Evolutionary conservation across 1,284 basidiomycete genomes (phyloP), one percentile per base, ranked within the genome.

Genomic region (Veloboletus limbatus): DNA sequence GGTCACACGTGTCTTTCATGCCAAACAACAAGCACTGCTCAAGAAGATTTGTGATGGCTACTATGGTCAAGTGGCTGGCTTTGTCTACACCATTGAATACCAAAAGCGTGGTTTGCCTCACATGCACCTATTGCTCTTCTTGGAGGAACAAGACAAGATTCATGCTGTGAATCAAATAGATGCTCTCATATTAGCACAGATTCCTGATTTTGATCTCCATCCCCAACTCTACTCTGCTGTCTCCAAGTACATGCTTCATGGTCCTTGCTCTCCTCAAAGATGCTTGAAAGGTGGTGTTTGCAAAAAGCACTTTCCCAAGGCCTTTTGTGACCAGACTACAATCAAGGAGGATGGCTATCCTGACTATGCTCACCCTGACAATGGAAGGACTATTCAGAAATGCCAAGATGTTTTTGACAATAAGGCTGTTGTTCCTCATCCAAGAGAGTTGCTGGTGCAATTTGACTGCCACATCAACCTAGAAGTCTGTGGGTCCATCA

Each of bases 391-490:
- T 5, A 4, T 49, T 17, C 18, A 53, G 3, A 52, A 52, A 8
- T 2, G 1, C 0, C 16, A 36, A 9, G 6, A 48, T 13, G 3
- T 21, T 8, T 53, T 49, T 39, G 16, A 21, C 27, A 52, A 52
- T 10, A 33, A 2, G 9, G 1, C 14, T 43, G 40, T 52, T 0
- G 24, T 52, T 6, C 20, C 51, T 17, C 39, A 52, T 52, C 30
- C 44, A 1, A 52, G 45, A 26, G n/a, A 47, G 5, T 25, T 52
- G 0, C 6, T 53, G 38, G 50, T 48, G 0, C 1, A 63, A 14
- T 74, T 65, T 36, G 33, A 69, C 18, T 76, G 75, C 46, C 77
- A 81, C 49, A 74, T 79, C 49, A 79, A 81, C 49, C 53, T 74
- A 1, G 67, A 73, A 38, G 67, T 40, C 38, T 56, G 50, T 33